phyloP scores from a whole-genome alignment of 768 basidiomycete genomes.

The Russula earlei region DNA sequence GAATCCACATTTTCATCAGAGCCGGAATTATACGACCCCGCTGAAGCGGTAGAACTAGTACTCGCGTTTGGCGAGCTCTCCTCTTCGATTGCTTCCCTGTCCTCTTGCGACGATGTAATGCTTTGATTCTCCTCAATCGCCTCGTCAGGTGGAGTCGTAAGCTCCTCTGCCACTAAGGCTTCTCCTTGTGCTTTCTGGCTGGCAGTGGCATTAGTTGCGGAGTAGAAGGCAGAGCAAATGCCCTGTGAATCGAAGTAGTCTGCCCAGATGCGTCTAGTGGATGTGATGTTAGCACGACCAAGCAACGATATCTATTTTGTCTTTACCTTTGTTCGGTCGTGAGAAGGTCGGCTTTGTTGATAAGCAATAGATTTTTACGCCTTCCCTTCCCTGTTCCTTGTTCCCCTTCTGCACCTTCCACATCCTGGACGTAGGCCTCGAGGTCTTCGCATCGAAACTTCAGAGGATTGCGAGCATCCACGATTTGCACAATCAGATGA shows the following conservation, averaged over 20 bases:
- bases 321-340: conserved; percentile 73
- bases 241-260: conserved; percentile 76
- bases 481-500: conserved; percentile 89
- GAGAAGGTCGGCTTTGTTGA: conserved; percentile 94
- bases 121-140: conserved; percentile 4
- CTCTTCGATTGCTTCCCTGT: conserved; percentile 22
- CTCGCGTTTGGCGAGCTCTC: conserved; percentile 25
- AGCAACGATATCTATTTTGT: not conserved
- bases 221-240: conserved; percentile 84
- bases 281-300: not conserved
- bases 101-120: conserved; percentile 19
- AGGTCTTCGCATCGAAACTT: conserved; percentile 89
- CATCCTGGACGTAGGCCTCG: conserved; percentile 74
- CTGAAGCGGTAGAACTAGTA: conserved; percentile 24
- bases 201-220: conserved; percentile 80
- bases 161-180: conserved; percentile 23
- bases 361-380: conserved; percentile 69
- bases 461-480: conserved; percentile 92
- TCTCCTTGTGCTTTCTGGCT: conserved; percentile 67
- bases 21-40: conserved; percentile 22
- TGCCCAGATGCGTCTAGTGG: conserved; percentile 71
- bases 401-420: conserved; percentile 77
- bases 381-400: conserved; percentile 63
- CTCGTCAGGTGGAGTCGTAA: not conserved
- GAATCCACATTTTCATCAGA: conserved; percentile 34